Evolutionary conservation across 2,329 filamentous ascomycete genomes (phyloP).

Genomic region (Stachybotrys chlorohalonatus): DNA sequence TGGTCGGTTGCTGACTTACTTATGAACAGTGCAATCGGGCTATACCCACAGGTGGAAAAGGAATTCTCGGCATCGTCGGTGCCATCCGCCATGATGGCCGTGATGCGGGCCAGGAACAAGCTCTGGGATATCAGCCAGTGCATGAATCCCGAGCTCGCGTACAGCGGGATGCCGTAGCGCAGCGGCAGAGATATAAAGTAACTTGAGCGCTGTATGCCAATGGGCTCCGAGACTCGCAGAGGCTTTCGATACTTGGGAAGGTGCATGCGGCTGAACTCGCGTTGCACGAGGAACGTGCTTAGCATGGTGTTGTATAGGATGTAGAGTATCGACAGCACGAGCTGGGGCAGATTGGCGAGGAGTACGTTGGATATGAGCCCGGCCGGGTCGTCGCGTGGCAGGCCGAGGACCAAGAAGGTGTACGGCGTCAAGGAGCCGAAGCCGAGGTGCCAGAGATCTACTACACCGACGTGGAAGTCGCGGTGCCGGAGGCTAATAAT

Average conservation of each 20-base stretch:
- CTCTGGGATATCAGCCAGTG: constrained; percentile 41
- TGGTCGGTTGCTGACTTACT: constrained; percentile 6
- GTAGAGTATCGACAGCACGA: constrained; percentile 36
- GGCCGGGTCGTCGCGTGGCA: constrained; percentile 14
- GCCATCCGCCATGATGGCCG: constrained; percentile 13
- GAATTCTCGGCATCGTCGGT: constrained; percentile 12
- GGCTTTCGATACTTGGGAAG: constrained; percentile 17
- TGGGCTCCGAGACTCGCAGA: constrained; percentile 31
- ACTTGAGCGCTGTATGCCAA: constrained; percentile 28
- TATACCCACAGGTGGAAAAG: constrained; percentile 20
- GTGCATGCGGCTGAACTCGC: constrained; percentile 35
- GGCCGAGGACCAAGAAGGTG: constrained; percentile 14
- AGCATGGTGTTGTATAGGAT: constrained; percentile 32
- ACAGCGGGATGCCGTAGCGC: constrained; percentile 30
- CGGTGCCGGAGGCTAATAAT: neutral
- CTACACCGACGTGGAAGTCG: constrained; percentile 3
- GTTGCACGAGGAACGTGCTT: constrained; percentile 33
- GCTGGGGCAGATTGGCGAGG: constrained; percentile 36
- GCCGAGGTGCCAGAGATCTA: constrained; percentile 15
- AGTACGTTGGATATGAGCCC: constrained; percentile 24
- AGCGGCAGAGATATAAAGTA: constrained; percentile 37
- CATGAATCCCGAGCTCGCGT: constrained; percentile 22
- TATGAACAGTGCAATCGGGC: constrained; percentile 16
- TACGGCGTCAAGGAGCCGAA: constrained; percentile 17
- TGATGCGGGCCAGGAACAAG: constrained; percentile 31